These are phyloP conservation scores for Zanthoxylum bungeanum DNA, from an alignment of 345 rosid species.

Conservation along the genomic window DNA sequence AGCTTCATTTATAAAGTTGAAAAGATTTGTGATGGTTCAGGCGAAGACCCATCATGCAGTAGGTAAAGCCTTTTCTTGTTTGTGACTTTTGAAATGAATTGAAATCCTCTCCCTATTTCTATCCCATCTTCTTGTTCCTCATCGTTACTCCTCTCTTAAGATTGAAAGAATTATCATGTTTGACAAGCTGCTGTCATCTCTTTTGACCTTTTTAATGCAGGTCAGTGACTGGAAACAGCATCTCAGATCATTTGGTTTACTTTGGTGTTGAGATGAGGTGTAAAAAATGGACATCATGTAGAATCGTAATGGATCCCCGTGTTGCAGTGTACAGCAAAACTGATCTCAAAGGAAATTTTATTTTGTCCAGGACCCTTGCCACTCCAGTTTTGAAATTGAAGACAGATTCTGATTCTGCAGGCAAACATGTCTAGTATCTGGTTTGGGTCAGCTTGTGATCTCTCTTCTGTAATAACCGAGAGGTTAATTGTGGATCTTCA, in stretches of 20 bases:
- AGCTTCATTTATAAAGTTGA: conserved; percentile 53
- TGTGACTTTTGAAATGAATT: neutral
- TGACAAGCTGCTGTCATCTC: neutral
- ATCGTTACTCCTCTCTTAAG: neutral
- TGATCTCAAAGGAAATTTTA: conserved; percentile 67
- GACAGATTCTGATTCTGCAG: conserved; percentile 10
- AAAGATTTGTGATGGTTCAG: conserved; percentile 71
- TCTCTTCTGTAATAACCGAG: neutral
- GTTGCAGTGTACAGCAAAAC: conserved; percentile 35
- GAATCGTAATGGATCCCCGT: conserved; percentile 55
- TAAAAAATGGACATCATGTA: conserved; percentile 58
- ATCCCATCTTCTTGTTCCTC: no score
- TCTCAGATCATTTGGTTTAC: conserved; percentile 68
- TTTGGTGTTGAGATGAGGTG: conserved; percentile 65
- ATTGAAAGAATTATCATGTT: neutral
- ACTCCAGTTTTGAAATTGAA: conserved; percentile 27
- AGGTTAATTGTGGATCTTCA: neutral
- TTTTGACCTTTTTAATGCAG: conserved; percentile 33
- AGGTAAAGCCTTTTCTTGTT: conserved; percentile 31
- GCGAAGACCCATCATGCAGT: conserved; percentile 84
- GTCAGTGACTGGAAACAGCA: conserved; percentile 75
- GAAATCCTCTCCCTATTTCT: no score
- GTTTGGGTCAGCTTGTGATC: neutral
- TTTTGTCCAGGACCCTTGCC: conserved; percentile 43
- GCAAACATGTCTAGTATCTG: conserved; percentile 3